Base-by-base conservation (phyloP, 2,329 filamentous ascomycete species). In the Thermoascus crustaceus region DNA sequence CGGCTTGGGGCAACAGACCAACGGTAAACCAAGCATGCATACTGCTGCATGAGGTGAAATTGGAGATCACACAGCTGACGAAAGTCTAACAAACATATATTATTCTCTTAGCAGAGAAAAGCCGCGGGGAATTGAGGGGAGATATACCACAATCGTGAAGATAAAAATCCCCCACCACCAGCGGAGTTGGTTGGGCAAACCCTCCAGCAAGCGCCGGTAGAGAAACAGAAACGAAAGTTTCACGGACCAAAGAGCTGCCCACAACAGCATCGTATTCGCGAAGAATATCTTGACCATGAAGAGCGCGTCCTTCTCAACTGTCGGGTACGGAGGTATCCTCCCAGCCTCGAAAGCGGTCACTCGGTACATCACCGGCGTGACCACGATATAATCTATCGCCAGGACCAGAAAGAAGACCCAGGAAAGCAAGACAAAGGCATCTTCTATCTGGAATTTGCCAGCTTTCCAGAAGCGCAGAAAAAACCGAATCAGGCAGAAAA, bases 211-310 rank as follows among this genome's bases (percentile, higher is more conserved):
- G 14, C 55, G 52, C 29, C 57, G 58, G 43, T 64, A 66, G 29
- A 66, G 50, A 10, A 56, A 49, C 32, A 67, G 46, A 21, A 67
- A 46, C 4, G 56, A 58, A 14, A 63, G 52, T 40, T 67, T 66
- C 34, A 64, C 55, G 22, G 57, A 49, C 60, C 59, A 66, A 4
- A 66, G 49, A 11, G 54, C 55, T 5, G 55, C 40, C 60, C 61
- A 66, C 32, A 63, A 55, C 14, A 59, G 48, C 29, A 63, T 52
- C 4, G 55, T 57, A 11, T 56, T 58, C 7, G 55, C 52, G 38
- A 63, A 64, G 43, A 66, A 63, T 13, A 63, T 48, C 32, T 57
- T 57, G 13, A 58, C 52, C 33, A 61, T 48, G 17, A 48, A 39
- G 0, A 51, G 25, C 3, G 46, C 39, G 30, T 66, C 62, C 4